phyloP scores from a whole-genome alignment of 139 green algal genomes.

The Edaphochlamys debaryana region DNA sequence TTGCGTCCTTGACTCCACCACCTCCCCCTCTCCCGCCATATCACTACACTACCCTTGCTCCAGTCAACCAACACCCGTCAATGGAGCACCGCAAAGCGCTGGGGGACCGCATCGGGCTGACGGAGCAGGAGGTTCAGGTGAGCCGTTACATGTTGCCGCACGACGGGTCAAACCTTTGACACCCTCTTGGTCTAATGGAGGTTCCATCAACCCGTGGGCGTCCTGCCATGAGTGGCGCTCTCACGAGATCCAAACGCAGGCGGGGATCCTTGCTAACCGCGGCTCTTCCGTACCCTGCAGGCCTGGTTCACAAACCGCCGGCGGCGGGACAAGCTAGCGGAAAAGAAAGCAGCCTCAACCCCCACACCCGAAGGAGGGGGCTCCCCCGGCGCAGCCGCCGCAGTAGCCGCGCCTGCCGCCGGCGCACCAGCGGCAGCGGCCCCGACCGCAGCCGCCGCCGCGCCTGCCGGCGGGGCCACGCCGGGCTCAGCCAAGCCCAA shows the following conservation, averaged over 20 bases:
- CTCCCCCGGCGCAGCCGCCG: neutral
- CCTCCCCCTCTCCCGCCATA: no score
- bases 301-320: conserved; percentile 78
- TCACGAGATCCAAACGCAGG: no score
- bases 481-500: conserved; percentile 5
- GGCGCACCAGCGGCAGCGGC: conserved; percentile 13
- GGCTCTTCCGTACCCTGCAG: no score
- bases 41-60: no score
- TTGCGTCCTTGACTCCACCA: no score
- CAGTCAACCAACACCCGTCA: conserved; percentile 71
- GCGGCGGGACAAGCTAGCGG: conserved; percentile 64
- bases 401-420: neutral
- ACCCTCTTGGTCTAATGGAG: no score
- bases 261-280: no score
- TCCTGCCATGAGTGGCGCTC: no score
- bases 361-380: neutral
- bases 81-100: conserved; percentile 67
- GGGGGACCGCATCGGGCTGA: conserved; percentile 72
- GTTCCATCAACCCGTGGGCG: neutral
- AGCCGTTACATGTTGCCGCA: no score
- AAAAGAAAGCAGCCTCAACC: conserved; percentile 31
- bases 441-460: neutral
- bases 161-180: no score
- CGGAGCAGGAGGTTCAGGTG: conserved; percentile 79
- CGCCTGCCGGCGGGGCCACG: neutral